Percentiles rank a stretch among this genome's conserved stretches.
These are phyloP conservation scores for Colletotrichum destructivum DNA, from an alignment of 2,329 filamentous ascomycete genomes.

Conservation along the genomic window DNA sequence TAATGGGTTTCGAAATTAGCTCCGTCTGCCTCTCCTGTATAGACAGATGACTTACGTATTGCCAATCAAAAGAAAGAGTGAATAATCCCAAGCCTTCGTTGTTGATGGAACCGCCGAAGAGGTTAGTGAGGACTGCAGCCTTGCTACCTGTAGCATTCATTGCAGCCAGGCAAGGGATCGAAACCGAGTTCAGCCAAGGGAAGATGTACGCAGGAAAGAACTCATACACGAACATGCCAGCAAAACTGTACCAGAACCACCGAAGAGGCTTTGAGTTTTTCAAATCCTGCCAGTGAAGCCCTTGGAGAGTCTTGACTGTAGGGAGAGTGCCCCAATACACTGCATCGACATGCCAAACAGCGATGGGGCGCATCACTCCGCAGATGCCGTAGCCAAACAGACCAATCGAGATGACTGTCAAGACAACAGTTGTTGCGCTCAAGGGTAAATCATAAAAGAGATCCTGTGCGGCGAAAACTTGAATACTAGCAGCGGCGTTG, in stretches of 20 bases:
- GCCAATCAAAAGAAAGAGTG: constrained; percentile 68
- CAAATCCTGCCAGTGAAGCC: constrained; percentile 67
- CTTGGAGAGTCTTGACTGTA: constrained; percentile 67
- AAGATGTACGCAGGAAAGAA: constrained; percentile 70
- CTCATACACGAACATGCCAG: constrained; percentile 65
- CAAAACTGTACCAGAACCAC: constrained; percentile 67
- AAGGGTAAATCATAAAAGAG: constrained; percentile 67
- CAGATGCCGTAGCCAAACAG: constrained; percentile 70
- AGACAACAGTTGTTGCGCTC: constrained; percentile 61
- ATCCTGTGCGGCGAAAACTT: constrained; percentile 64
- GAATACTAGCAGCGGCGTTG: constrained; percentile 59
- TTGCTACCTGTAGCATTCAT: constrained; percentile 65
- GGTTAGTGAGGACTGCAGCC: constrained; percentile 59
- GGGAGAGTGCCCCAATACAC: constrained; percentile 71
- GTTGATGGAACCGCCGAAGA: constrained; percentile 67
- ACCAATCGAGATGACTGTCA: constrained; percentile 67
- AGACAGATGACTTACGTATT: constrained; percentile 59
- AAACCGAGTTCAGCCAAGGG: constrained; percentile 69
- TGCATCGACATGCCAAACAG: constrained; percentile 69
- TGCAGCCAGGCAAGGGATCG: constrained; percentile 67
- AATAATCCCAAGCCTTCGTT: constrained; percentile 69
- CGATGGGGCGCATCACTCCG: constrained; percentile 67
- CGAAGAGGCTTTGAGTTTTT: constrained; percentile 66
- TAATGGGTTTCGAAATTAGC: constrained; percentile 2
- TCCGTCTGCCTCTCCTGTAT: background rate